Evolutionary conservation across 2,329 filamentous ascomycete species (phyloP).

Genomic region (Dryadomyces quercus-mongolicae): DNA sequence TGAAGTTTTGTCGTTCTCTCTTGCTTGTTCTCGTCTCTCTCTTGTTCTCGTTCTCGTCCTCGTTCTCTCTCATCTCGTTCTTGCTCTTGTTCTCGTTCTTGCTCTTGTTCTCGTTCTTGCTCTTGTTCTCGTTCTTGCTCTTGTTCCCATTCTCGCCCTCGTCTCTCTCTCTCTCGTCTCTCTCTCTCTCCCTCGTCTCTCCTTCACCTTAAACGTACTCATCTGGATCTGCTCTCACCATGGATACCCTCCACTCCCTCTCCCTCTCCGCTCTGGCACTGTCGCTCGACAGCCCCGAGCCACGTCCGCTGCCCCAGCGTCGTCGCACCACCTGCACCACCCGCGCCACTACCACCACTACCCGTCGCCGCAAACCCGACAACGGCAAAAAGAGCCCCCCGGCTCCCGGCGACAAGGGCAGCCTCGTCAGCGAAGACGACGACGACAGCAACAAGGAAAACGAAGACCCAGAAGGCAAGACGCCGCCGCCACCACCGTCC

Average conservation of each 20-base stretch:
- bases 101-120: background rate
- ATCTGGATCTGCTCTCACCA: background rate
- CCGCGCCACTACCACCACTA: too few relatives aligned
- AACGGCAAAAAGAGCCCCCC: background rate
- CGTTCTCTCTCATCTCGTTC: too few relatives aligned
- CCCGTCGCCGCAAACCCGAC: background rate
- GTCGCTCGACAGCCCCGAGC: background rate
- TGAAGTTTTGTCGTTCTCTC: too few relatives aligned
- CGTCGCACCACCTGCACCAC: too few relatives aligned
- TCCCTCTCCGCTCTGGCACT: background rate
- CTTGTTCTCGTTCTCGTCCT: background rate
- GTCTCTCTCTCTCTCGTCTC: background rate
- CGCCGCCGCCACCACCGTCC: background rate
- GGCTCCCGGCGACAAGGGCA: background rate
- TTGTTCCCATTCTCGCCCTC: background rate
- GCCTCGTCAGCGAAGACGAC: too few relatives aligned
- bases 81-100: too few relatives aligned
- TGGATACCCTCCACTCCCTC: background rate
- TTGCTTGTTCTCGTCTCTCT: too few relatives aligned
- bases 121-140: background rate
- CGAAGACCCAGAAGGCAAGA: background rate
- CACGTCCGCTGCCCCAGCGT: too few relatives aligned
- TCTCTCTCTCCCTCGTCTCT: background rate
- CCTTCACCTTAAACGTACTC: background rate
- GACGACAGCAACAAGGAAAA: constrained; percentile 5